A percentile compares a stretch with the other conserved stretches of the same genome.
These are phyloP conservation scores for Globisporangium middletonii DNA, from an alignment of 352 stramenopile species.

Conservation along the genomic window DNA sequence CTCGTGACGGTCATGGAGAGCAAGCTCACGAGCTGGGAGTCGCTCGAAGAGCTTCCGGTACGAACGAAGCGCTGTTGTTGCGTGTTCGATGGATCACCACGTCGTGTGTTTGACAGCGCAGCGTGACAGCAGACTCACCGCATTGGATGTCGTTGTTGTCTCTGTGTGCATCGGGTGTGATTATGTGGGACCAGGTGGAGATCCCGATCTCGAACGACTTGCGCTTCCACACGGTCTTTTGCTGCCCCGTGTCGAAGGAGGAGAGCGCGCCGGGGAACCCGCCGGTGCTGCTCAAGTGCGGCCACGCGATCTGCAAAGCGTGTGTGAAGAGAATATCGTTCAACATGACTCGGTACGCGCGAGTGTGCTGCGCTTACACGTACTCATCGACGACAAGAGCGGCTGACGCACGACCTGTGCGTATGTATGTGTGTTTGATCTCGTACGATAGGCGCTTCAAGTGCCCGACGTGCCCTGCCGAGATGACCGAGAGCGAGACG, in stretches of 20 bases:
- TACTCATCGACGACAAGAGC: no score
- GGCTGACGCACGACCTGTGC: neutral
- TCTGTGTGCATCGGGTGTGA: neutral
- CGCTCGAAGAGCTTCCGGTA: slow-evolving; percentile 69
- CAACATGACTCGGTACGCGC: slow-evolving; percentile 63
- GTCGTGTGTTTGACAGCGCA: neutral
- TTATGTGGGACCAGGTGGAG: slow-evolving; percentile 37
- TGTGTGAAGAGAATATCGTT: slow-evolving; percentile 80
- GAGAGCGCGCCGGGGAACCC: slow-evolving; percentile 80
- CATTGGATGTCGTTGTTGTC: neutral
- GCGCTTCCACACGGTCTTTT: slow-evolving; percentile 86
- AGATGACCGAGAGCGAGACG: slow-evolving; percentile 73
- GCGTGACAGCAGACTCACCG: neutral
- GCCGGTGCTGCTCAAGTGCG: slow-evolving; percentile 82
- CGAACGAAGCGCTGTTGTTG: neutral
- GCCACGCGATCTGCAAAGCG: slow-evolving; percentile 76
- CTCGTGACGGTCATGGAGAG: slow-evolving; percentile 72
- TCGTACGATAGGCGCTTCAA: slow-evolving; percentile 65
- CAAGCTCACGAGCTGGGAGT: slow-evolving; percentile 70
- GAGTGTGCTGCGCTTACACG: neutral
- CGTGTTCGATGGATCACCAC: neutral
- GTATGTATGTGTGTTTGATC: neutral
- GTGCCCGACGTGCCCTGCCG: slow-evolving; percentile 80
- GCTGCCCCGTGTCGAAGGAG: slow-evolving; percentile 84
- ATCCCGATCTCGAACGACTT: slow-evolving; percentile 74